Percentiles rank a stretch among this genome's conserved stretches.
Evolutionary conservation across 73 alveolate genomes (phyloP).

Genomic region (Tetrahymena thermophila): DNA sequence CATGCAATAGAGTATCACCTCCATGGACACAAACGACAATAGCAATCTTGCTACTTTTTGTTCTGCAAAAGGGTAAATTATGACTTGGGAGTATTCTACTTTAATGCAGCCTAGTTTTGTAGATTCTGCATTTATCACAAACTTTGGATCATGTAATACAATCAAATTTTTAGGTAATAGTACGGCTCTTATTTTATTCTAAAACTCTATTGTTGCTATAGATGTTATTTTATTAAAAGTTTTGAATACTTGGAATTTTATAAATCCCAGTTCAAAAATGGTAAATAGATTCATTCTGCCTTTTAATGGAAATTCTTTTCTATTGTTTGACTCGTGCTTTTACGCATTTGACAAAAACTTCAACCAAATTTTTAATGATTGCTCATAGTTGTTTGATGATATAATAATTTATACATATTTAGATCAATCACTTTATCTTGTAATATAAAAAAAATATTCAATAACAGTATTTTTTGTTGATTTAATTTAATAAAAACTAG

Average conservation of each 20-base stretch:
- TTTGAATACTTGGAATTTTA: background rate
- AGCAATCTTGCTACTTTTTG: background rate
- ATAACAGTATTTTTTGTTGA: background rate
- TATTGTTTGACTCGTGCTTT: background rate
- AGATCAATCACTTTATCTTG: background rate
- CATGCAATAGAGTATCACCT: background rate
- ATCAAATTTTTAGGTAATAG: background rate
- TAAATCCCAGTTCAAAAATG: background rate
- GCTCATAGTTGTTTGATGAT: background rate
- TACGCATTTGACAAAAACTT: background rate
- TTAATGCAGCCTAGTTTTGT: background rate
- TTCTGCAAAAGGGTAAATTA: background rate
- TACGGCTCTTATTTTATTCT: background rate
- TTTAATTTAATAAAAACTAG: too few relatives aligned
- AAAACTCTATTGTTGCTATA: background rate
- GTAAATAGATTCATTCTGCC: background rate
- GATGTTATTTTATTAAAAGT: background rate
- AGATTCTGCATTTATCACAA: background rate
- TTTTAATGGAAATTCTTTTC: background rate
- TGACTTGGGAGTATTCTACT: background rate
- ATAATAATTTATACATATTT: too few relatives aligned
- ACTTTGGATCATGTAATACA: background rate
- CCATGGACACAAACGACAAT: background rate
- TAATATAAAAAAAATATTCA: background rate
- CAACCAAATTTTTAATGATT: background rate